A percentile compares a stretch with the other conserved stretches of the same genome.
These are phyloP conservation scores for Emmonsiellopsis sp. DNA, from an alignment of 2,329 filamentous ascomycete species.

Conservation along the genomic window DNA sequence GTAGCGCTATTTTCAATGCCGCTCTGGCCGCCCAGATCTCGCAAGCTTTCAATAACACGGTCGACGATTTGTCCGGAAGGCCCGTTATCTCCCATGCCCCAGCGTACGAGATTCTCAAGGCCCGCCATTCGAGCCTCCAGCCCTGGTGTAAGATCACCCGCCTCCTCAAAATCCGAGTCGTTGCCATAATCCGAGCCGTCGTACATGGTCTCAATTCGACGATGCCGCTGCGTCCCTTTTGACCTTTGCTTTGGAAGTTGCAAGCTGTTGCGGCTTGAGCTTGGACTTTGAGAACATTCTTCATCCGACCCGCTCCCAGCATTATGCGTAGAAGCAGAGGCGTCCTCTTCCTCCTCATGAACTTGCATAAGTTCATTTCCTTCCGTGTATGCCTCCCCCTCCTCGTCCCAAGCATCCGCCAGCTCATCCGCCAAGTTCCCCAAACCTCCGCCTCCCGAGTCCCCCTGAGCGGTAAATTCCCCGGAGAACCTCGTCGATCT, in stretches of 20 bases:
- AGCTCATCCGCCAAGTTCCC: constrained; percentile 57
- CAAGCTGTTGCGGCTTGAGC: constrained; percentile 10
- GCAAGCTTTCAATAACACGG: constrained; percentile 42
- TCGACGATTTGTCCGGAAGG: constrained; percentile 45
- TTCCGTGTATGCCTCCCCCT: constrained; percentile 36
- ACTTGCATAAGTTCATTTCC: constrained; percentile 16
- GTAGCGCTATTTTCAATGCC: constrained; percentile 49
- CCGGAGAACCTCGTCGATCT: constrained; percentile 29
- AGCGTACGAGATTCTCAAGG: constrained; percentile 46
- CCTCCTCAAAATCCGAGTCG: constrained; percentile 46
- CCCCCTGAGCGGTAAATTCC: constrained; percentile 26
- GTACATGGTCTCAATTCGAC: constrained; percentile 38
- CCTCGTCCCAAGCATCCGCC: constrained; percentile 49
- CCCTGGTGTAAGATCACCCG: constrained; percentile 44
- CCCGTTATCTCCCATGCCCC: constrained; percentile 45
- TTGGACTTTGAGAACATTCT: constrained; percentile 2
- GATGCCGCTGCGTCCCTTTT: constrained; percentile 26
- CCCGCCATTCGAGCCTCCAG: constrained; percentile 47
- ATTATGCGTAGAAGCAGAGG: constrained; percentile 18
- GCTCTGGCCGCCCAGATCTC: constrained; percentile 47
- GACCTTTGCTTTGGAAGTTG: constrained; percentile 28
- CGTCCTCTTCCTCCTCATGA: constrained; percentile 24
- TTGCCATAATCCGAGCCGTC: constrained; percentile 52
- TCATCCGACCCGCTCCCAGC: constrained; percentile 13
- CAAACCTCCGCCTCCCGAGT: constrained; percentile 38